phyloP scores from a whole-genome alignment of 2,329 filamentous ascomycete genomes.

The Phialocephala subalpina region DNA sequence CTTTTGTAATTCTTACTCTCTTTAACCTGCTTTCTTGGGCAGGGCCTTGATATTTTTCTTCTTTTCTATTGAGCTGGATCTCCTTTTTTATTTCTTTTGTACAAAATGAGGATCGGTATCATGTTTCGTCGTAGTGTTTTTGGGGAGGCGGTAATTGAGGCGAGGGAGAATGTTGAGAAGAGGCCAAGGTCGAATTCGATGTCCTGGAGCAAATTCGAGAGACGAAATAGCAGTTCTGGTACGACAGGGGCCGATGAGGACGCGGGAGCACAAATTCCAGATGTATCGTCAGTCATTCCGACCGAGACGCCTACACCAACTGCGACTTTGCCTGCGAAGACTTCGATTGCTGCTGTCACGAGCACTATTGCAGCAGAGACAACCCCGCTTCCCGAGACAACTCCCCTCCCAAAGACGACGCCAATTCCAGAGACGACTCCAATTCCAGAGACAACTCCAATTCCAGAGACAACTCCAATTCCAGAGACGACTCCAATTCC shows the following conservation, averaged over 20 bases:
- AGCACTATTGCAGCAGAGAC: neutral
- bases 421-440: neutral
- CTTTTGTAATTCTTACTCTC: constrained; percentile 9
- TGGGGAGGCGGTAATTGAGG: neutral
- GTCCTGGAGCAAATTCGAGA: neutral
- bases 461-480: neutral
- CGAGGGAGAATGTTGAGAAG: neutral
- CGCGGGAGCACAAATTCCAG: neutral
- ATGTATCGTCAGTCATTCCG: neutral
- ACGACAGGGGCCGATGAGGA: neutral
- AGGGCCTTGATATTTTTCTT: neutral
- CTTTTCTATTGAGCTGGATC: constrained; percentile 6
- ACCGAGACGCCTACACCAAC: neutral
- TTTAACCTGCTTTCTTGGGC: constrained; percentile 1
- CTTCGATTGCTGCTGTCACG: too few relatives aligned
- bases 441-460: neutral
- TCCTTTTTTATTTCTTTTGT: constrained; percentile 9
- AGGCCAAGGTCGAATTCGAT: neutral
- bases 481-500: neutral
- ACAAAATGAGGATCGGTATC: constrained; percentile 1
- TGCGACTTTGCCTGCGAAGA: neutral
- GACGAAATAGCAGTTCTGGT: neutral
- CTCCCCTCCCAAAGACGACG: neutral
- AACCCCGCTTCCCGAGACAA: neutral
- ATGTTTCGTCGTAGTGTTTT: neutral